A percentile compares a stretch with the other conserved stretches of the same genome.
phyloP scores from a whole-genome alignment of 1,284 basidiomycete species.

The Tylopilus sp. region DNA sequence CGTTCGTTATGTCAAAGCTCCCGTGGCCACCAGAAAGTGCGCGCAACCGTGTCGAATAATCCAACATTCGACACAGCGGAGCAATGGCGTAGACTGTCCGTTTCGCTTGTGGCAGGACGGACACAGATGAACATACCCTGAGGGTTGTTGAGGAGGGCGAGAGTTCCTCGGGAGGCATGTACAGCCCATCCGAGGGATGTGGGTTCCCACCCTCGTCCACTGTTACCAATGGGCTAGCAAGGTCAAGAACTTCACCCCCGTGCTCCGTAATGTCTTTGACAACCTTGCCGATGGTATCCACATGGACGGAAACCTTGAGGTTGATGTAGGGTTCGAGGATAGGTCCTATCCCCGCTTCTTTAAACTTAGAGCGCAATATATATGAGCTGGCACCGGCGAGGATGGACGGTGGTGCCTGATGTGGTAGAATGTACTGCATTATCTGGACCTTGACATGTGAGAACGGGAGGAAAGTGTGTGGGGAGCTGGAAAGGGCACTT shows the following conservation, averaged over 20 bases:
- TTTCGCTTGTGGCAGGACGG: slow-evolving; percentile 41
- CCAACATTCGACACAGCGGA: slow-evolving; percentile 75
- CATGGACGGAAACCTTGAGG: slow-evolving; percentile 61
- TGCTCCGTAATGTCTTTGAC: slow-evolving; percentile 76
- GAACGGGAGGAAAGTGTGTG: slow-evolving; percentile 66
- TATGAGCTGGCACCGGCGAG: slow-evolving; percentile 63
- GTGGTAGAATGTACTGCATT: slow-evolving; percentile 40
- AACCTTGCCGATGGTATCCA: slow-evolving; percentile 65
- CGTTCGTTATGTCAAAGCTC: slow-evolving; percentile 71
- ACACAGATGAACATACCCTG: slow-evolving; percentile 25
- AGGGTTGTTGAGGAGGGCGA: slow-evolving; percentile 61
- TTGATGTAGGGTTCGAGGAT: slow-evolving; percentile 72
- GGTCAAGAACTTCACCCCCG: slow-evolving; percentile 67
- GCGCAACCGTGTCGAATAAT: slow-evolving; percentile 75
- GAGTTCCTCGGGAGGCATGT: slow-evolving; percentile 67
- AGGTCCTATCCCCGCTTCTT: slow-evolving; percentile 58
- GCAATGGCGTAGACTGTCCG: slow-evolving; percentile 66
- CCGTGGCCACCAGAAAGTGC: slow-evolving; percentile 82
- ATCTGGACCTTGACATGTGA: slow-evolving; percentile 61
- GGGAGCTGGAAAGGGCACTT: slow-evolving; percentile 69
- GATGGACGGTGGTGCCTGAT: slow-evolving; percentile 44
- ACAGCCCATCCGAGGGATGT: slow-evolving; percentile 58
- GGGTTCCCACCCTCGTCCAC: slow-evolving; percentile 46
- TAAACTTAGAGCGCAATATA: slow-evolving; percentile 58
- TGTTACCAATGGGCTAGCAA: slow-evolving; percentile 40